A percentile compares a stretch with the other conserved stretches of the same genome.
These are phyloP conservation scores for Calocybe gangraenosa DNA, from an alignment of 768 basidiomycete species.

Conservation along the genomic window DNA sequence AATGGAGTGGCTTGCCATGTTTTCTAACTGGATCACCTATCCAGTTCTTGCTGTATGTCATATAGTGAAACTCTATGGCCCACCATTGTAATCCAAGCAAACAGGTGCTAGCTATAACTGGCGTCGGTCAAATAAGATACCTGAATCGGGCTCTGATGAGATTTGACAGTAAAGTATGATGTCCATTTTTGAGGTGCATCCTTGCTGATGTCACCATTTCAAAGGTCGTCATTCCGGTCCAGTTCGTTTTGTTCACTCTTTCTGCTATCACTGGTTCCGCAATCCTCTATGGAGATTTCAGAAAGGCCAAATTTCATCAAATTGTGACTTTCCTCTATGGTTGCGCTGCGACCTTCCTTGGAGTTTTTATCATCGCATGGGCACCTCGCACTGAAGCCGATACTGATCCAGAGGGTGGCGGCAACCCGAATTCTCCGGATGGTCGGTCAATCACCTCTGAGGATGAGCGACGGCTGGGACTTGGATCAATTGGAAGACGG, in stretches of 20 bases:
- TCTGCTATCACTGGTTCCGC: slow-evolving; percentile 92
- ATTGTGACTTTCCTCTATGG: slow-evolving; percentile 84
- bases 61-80: background rate
- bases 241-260: slow-evolving; percentile 93
- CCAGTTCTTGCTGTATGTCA: slow-evolving; percentile 61
- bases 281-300: slow-evolving; percentile 92
- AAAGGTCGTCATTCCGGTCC: slow-evolving; percentile 87
- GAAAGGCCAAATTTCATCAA: slow-evolving; percentile 74
- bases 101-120: slow-evolving; percentile 69
- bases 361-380: slow-evolving; percentile 86
- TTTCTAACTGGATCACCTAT: slow-evolving; percentile 80
- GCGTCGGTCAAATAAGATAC: slow-evolving; percentile 80
- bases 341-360: slow-evolving; percentile 83
- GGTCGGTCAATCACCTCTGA: slow-evolving; percentile 13
- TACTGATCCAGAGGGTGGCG: slow-evolving; percentile 27
- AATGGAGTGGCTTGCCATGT: slow-evolving; percentile 69
- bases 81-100: slow-evolving; percentile 7
- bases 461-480: slow-evolving; percentile 23
- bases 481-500: slow-evolving; percentile 32
- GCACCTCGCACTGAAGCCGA: slow-evolving; percentile 31
- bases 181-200: background rate
- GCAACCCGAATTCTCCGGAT: slow-evolving; percentile 15
- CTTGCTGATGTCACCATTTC: slow-evolving; percentile 1
- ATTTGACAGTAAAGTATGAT: slow-evolving; percentile 83
- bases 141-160: slow-evolving; percentile 85